phyloP scores from a whole-genome alignment of 2,329 filamentous ascomycete species.

The Cladorrhinum sp. region DNA sequence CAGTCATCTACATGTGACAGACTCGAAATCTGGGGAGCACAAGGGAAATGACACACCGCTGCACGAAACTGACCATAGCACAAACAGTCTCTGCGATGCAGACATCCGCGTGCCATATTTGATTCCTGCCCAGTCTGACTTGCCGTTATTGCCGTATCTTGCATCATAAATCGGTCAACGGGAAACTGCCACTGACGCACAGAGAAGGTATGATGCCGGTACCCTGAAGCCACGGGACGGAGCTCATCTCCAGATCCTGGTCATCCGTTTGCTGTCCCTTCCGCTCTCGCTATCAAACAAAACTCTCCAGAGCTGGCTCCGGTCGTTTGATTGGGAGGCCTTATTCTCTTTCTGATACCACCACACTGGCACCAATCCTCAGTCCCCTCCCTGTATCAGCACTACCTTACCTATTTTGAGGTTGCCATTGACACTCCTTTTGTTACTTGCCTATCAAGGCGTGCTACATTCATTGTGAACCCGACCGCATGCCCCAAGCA shows the following conservation, averaged over 20 bases:
- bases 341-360: background rate
- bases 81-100: conserved; percentile 17
- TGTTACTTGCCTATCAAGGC: background rate
- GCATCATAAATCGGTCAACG: background rate
- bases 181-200: background rate
- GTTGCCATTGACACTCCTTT: background rate
- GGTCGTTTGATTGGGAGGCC: background rate
- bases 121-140: background rate
- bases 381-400: background rate
- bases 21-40: conserved; percentile 10
- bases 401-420: background rate
- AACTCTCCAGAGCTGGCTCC: background rate
- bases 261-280: background rate
- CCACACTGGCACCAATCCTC: background rate
- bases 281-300: background rate
- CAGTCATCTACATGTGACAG: background rate
- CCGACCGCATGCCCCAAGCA: background rate
- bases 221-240: background rate
- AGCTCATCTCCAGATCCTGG: background rate
- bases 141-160: background rate
- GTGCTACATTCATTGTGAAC: background rate
- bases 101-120: conserved; percentile 6
- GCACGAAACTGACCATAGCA: conserved; percentile 12
- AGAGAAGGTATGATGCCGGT: background rate
- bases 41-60: conserved; percentile 18